These are phyloP conservation scores for Ceratobasidium sp. DNA, from an alignment of 1,284 basidiomycete species.

Conservation along the genomic window DNA sequence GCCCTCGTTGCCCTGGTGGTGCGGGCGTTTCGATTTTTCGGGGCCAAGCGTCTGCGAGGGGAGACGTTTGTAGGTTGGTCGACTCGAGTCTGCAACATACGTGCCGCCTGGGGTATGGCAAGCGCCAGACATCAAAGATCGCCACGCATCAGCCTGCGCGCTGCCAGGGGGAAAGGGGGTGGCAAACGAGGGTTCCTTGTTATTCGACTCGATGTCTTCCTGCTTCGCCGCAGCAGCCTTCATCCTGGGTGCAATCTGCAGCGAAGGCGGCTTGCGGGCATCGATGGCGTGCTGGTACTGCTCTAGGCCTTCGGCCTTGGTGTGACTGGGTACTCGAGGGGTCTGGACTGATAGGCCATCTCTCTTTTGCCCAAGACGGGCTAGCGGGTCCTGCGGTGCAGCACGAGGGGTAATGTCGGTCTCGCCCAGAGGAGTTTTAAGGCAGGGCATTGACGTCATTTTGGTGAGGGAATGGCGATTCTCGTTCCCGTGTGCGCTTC, in stretches of 20 bases:
- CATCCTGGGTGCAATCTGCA: slow-evolving; percentile 56
- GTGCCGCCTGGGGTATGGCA: not conserved
- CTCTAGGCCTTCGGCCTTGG: slow-evolving; percentile 67
- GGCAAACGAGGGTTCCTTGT: slow-evolving; percentile 13
- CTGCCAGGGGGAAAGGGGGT: slow-evolving; percentile 27
- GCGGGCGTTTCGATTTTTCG: slow-evolving; percentile 64
- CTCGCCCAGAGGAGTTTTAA: slow-evolving; percentile 47
- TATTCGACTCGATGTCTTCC: slow-evolving; percentile 24
- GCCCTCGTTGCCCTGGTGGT: slow-evolving; percentile 2
- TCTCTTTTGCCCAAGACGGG: slow-evolving; percentile 42
- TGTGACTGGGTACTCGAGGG: slow-evolving; percentile 11
- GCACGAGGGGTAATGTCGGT: slow-evolving; percentile 19
- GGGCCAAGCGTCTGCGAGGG: slow-evolving; percentile 77
- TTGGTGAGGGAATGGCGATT: slow-evolving; percentile 45
- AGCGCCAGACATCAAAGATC: slow-evolving; percentile 18
- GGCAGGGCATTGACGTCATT: slow-evolving; percentile 47
- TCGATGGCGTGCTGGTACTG: slow-evolving; percentile 80
- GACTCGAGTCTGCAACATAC: slow-evolving; percentile 43
- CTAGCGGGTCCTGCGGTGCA: slow-evolving; percentile 20
- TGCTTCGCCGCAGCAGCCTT: slow-evolving; percentile 46
- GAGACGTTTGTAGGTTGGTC: slow-evolving; percentile 77
- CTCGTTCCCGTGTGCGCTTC: slow-evolving; percentile 41
- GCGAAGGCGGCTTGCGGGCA: slow-evolving; percentile 71
- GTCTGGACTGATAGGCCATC: slow-evolving; percentile 18
- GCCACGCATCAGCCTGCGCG: slow-evolving; percentile 36